Percentiles rank a stretch among this genome's conserved stretches.
Conservation (phyloP, 345 rosid species). For the Rhodomyrtus tomentosa region DNA sequence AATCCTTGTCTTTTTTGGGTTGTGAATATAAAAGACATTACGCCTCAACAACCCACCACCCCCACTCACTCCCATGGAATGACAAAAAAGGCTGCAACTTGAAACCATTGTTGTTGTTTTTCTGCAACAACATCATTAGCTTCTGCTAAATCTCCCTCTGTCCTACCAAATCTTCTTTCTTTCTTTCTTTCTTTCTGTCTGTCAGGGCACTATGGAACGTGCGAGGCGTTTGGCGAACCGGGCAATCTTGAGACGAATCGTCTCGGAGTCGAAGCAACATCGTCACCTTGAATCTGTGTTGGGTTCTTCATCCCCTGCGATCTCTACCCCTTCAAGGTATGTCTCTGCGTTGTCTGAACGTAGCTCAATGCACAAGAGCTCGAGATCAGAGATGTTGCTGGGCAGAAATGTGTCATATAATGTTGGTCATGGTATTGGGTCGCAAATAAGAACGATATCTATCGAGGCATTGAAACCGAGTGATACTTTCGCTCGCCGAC, state of each 20-base stretch:
- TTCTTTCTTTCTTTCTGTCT: background rate
- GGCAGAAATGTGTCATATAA: conserved; percentile 15
- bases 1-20: background rate
- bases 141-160: background rate
- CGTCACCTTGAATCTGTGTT: conserved; percentile 22
- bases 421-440: conserved; percentile 17
- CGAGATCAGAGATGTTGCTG: background rate
- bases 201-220: conserved; percentile 53
- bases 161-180: conserved; percentile 1
- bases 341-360: conserved; percentile 65
- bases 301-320: conserved; percentile 14
- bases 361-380: conserved; percentile 8
- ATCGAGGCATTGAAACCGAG: conserved; percentile 57
- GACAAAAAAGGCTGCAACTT: background rate
- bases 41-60: conserved; percentile 13
- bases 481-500: conserved; percentile 90
- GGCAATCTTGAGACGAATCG: conserved; percentile 62
- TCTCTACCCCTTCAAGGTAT: conserved; percentile 53
- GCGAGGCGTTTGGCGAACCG: conserved; percentile 83
- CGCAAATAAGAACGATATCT: conserved; percentile 43
- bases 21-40: conserved; percentile 2
- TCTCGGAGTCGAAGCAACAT: conserved; percentile 40
- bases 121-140: background rate
- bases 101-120: background rate
- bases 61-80: conserved; percentile 1